Evolutionary conservation across 2,329 filamentous ascomycete species (phyloP).

Genomic region (Pseudogymnoascus sp.): DNA sequence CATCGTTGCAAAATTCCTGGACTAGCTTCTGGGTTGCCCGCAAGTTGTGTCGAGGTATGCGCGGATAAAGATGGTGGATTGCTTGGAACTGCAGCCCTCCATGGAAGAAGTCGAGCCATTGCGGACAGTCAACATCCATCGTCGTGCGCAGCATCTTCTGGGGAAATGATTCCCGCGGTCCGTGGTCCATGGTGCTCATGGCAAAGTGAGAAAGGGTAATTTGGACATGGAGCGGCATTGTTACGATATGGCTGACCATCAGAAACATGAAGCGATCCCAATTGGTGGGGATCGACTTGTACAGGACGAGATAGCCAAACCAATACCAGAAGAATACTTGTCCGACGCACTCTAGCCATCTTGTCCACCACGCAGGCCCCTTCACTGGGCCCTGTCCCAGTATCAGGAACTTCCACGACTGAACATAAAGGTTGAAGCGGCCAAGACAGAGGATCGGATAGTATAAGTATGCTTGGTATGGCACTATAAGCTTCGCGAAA

Average conservation of each 20-base stretch:
- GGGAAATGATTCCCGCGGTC: conserved; percentile 75
- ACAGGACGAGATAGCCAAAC: conserved; percentile 77
- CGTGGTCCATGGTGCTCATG: conserved; percentile 84
- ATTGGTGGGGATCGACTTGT: conserved; percentile 60
- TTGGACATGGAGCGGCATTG: conserved; percentile 76
- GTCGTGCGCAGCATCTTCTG: conserved; percentile 88
- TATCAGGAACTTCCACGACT: conserved; percentile 72
- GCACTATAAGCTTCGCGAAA: conserved; percentile 60
- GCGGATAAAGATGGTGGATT: conserved; percentile 77
- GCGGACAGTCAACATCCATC: conserved; percentile 85
- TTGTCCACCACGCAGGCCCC: conserved; percentile 74
- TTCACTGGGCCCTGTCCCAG: conserved; percentile 61
- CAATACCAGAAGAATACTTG: conserved; percentile 78
- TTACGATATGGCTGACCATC: conserved; percentile 70
- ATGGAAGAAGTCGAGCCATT: conserved; percentile 84
- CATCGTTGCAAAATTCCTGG: conserved; percentile 72
- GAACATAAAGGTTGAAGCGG: conserved; percentile 77
- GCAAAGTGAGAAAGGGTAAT: conserved; percentile 90
- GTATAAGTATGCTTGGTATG: conserved; percentile 74
- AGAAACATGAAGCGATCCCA: conserved; percentile 65
- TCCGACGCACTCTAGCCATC: conserved; percentile 69
- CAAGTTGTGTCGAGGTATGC: conserved; percentile 78
- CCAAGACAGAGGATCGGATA: conserved; percentile 74
- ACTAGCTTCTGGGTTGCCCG: conserved; percentile 67
- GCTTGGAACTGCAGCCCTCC: conserved; percentile 85